These are phyloP conservation scores for Syzygium jambos DNA, from an alignment of 345 rosid genomes.

Conservation along the genomic window DNA sequence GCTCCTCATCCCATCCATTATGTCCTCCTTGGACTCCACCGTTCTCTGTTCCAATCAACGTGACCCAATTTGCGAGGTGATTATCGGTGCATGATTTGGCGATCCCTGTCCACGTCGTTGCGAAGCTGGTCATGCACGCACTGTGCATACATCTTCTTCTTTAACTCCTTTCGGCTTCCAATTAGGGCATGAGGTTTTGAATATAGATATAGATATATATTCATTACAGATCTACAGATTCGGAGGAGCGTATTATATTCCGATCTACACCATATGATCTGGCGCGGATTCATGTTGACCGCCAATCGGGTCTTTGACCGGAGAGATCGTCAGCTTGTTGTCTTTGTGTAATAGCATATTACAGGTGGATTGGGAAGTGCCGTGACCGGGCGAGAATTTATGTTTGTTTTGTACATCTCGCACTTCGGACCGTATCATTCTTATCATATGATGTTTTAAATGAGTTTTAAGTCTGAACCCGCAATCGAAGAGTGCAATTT, in stretches of 20 bases:
- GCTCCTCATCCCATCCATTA: neutral
- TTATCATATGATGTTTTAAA: neutral
- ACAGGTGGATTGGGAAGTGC: neutral
- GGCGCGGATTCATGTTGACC: neutral
- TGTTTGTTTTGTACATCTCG: neutral
- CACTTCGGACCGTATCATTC: neutral
- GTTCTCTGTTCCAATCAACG: neutral
- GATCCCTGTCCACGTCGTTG: neutral
- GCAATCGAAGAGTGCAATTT: neutral
- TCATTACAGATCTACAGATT: neutral
- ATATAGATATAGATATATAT: neutral
- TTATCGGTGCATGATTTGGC: neutral
- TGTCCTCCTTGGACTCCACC: neutral
- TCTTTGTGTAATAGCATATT: neutral
- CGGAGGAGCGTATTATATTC: neutral
- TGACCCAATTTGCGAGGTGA: neutral
- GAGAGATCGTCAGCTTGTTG: neutral
- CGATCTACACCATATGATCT: neutral
- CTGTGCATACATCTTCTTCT: neutral
- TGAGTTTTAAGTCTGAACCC: neutral
- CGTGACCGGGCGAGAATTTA: neutral
- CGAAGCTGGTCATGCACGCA: neutral
- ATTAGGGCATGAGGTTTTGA: neutral
- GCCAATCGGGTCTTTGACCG: neutral
- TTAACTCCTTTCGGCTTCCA: neutral